Conservation (phyloP, 108 stramenopile genomes). For the Skeletonema grethae region DNA sequence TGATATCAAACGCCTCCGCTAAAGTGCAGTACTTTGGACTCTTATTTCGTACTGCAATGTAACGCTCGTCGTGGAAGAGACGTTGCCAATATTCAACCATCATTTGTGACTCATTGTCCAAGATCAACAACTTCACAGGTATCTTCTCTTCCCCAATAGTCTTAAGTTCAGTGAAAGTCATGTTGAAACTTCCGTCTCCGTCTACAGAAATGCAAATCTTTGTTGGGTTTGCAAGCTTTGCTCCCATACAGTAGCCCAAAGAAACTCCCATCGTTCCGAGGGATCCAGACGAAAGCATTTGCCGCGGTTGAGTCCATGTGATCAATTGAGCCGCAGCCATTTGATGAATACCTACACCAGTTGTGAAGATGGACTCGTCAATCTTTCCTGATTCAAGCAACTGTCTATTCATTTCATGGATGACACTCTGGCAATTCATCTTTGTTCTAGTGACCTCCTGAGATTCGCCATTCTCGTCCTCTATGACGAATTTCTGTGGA, state of each 20-base stretch:
- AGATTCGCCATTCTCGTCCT: constrained; percentile 54
- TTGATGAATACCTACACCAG: constrained; percentile 92
- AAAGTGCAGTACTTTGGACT: constrained; percentile 82
- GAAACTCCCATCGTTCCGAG: constrained; percentile 93
- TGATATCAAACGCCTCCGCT: constrained; percentile 82
- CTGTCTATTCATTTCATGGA: constrained; percentile 75
- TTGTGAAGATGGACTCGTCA: constrained; percentile 81
- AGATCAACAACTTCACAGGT: constrained; percentile 87
- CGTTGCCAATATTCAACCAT: constrained; percentile 96
- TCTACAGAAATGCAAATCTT: constrained; percentile 84
- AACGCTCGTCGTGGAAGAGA: constrained; percentile 88
- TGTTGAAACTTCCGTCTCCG: constrained; percentile 92
- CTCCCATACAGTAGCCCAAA: constrained; percentile 84
- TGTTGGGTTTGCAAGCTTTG: constrained; percentile 85
- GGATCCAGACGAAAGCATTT: constrained; percentile 89
- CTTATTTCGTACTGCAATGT: constrained; percentile 80
- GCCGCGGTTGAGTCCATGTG: constrained; percentile 91
- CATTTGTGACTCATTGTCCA: constrained; percentile 92
- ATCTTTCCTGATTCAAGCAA: constrained; percentile 74
- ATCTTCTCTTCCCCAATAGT: constrained; percentile 85
- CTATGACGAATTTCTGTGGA: constrained; percentile 48
- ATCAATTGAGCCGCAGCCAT: constrained; percentile 94
- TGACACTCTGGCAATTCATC: constrained; percentile 80
- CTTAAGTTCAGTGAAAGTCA: constrained; percentile 93
- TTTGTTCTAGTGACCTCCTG: constrained; percentile 50